Conservation (phyloP, 768 basidiomycete species). For the Mycena chlorophos region DNA sequence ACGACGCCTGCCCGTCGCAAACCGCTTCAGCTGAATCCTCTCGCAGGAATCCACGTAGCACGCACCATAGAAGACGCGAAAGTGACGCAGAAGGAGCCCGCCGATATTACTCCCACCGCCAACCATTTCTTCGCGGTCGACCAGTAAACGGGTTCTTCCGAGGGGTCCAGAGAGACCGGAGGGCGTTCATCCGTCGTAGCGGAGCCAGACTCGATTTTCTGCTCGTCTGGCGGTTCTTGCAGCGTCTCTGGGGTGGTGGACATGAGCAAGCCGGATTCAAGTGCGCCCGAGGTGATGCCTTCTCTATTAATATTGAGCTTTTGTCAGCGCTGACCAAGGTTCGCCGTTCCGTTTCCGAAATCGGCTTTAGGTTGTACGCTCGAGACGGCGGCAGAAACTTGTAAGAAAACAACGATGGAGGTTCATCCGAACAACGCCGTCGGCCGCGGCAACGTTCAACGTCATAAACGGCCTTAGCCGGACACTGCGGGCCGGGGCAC, state of each 20-base stretch:
- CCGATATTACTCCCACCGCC: conserved; percentile 46
- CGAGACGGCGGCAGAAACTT: too few species aligned
- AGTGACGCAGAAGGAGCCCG: conserved; percentile 50
- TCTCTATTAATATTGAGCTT: too few species aligned
- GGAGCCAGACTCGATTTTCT: neutral
- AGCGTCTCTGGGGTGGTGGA: neutral
- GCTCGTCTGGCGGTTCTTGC: neutral
- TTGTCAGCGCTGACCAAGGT: too few species aligned
- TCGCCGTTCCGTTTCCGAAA: too few species aligned
- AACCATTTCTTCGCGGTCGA: conserved; percentile 48
- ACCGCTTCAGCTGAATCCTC: neutral
- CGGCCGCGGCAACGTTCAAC: too few species aligned
- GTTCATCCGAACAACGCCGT: too few species aligned
- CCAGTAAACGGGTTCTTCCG: conserved; percentile 45
- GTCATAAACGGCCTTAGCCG: too few species aligned
- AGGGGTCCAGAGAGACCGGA: conserved; percentile 38
- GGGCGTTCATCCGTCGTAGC: conserved; percentile 4
- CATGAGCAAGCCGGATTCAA: neutral
- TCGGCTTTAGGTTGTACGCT: too few species aligned
- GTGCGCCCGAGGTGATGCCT: too few species aligned
- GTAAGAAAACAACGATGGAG: too few species aligned
- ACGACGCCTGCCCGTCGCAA: conserved; percentile 45
- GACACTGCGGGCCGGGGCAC: too few species aligned
- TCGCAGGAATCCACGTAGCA: conserved; percentile 4
- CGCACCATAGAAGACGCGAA: conserved; percentile 59